Base-by-base conservation (phyloP, 1,139 yeast genomes). In the Wickerhamiella pararugosa region DNA sequence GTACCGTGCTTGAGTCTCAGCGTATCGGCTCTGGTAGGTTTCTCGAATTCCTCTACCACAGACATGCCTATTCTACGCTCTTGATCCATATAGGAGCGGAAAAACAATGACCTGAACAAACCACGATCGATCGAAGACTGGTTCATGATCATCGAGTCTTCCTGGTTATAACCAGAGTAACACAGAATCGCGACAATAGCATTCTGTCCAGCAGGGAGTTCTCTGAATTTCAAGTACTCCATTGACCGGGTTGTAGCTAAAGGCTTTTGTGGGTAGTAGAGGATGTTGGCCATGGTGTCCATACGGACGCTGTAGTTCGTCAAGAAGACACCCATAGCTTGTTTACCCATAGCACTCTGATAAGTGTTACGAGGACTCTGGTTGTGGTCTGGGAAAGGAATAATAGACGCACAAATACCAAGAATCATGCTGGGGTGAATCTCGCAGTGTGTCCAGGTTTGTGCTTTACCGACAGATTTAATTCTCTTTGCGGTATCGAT, bases 311-410 rank as follows among this genome's bases (percentile, higher is more conserved):
- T 75, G 61, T 90, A 92, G 59, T 90, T 90, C 5, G 98, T 90
- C 57, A 90, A 71, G 63, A 84, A 87, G n/a, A 92, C 98, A 60
- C 99, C 99, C 98, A 90, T 90, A 47, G 99, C 99, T 67, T 90
- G 99, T 65, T 90, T 90, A 76, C 98, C 98, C 98, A 90, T 90
- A 50, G 98, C 98, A 59, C 95, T 86, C 68, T 90, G 98, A 65
- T 90, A 90, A 5, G 98, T 90, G 62, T 90, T 90, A 77, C 98
- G 93, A 46, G 98, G 98, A 46, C 97, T 87, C 70, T 90, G 99
- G 63, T 90, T 90, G 65, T 90, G 99, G 66, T 90, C 98, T 10
- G 99, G 99, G 82, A 90, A 90, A 26, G 99, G 99, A 71, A 90
- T 90, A 61, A 90, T 87, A 34, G 95, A 83, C 7, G 99, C 99